A percentile compares a stretch with the other conserved stretches of the same genome.
Evolutionary conservation across 2,329 filamentous ascomycete genomes (phyloP).

Genomic region (Fusarium dimerum): DNA sequence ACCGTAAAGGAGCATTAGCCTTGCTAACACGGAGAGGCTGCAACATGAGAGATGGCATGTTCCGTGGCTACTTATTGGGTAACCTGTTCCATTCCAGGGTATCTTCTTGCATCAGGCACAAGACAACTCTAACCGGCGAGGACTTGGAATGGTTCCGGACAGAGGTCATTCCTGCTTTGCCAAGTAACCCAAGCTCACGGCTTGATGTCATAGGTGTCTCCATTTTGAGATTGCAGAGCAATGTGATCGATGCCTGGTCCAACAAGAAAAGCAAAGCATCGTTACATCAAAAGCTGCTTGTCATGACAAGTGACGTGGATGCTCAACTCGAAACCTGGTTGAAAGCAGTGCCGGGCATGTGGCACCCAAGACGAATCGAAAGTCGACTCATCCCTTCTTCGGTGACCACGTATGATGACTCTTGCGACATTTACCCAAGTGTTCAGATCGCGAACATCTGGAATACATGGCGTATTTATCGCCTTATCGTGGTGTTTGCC

Average conservation of each 20-base stretch:
- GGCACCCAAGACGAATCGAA: constrained; percentile 1
- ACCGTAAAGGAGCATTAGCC: constrained; percentile 11
- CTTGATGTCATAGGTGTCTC: constrained; percentile 13
- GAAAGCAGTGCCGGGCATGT: neutral
- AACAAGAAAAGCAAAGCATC: neutral
- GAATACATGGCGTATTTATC: constrained; percentile 17
- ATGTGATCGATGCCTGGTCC: neutral
- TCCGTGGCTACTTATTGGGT: constrained; percentile 3
- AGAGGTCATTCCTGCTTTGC: constrained; percentile 4
- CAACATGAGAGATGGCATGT: neutral
- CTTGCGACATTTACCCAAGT: constrained; percentile 8
- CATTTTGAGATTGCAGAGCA: neutral
- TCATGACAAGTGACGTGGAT: neutral
- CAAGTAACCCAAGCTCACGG: constrained; percentile 8
- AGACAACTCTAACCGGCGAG: neutral
- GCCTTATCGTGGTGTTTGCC: neutral
- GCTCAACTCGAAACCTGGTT: constrained; percentile 3
- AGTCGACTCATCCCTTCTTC: fast-evolving
- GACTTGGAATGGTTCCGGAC: constrained; percentile 2
- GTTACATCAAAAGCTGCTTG: too few species aligned
- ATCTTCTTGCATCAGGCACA: constrained; percentile 2
- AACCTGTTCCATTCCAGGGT: constrained; percentile 16
- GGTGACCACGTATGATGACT: neutral
- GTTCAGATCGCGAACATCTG: constrained; percentile 20
- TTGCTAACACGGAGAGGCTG: constrained; percentile 5